Conservation (phyloP, 1,139 yeast genomes). For the Magnusiomyces magnusii region DNA sequence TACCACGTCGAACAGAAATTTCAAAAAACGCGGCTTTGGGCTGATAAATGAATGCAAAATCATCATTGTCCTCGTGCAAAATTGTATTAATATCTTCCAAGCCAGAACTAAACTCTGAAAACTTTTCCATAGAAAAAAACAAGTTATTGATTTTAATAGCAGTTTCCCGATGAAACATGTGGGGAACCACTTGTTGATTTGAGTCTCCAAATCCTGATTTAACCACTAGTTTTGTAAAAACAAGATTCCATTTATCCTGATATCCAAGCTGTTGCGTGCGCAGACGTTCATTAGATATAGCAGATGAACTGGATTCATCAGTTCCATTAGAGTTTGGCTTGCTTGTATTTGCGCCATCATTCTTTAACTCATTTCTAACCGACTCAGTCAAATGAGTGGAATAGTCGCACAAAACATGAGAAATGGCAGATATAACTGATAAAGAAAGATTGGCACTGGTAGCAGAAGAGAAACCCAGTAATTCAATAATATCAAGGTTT, state of each 20-base stretch:
- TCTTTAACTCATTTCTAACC: neutral
- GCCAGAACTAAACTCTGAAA: neutral
- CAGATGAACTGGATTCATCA: neutral
- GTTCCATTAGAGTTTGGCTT: neutral
- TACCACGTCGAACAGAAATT: constrained; percentile 51
- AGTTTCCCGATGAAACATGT: neutral
- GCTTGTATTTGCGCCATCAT: too few species aligned
- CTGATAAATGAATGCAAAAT: constrained; percentile 6
- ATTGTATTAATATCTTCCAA: neutral
- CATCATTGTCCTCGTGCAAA: constrained; percentile 8
- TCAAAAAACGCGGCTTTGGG: constrained; percentile 7
- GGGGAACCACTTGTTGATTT: neutral
- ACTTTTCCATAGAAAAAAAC: constrained; percentile 41
- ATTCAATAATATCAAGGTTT: neutral
- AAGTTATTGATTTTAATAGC: constrained; percentile 62
- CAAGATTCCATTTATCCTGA: neutral
- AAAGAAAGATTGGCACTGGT: neutral
- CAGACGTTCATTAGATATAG: neutral
- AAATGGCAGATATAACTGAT: neutral
- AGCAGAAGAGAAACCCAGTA: neutral
- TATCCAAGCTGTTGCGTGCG: neutral
- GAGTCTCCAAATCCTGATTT: neutral
- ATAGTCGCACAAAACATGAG: neutral
- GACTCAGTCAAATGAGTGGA: neutral
- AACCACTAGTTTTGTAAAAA: neutral